phyloP scores from a whole-genome alignment of 2,329 filamentous ascomycete genomes.

The Penicillium sp. region DNA sequence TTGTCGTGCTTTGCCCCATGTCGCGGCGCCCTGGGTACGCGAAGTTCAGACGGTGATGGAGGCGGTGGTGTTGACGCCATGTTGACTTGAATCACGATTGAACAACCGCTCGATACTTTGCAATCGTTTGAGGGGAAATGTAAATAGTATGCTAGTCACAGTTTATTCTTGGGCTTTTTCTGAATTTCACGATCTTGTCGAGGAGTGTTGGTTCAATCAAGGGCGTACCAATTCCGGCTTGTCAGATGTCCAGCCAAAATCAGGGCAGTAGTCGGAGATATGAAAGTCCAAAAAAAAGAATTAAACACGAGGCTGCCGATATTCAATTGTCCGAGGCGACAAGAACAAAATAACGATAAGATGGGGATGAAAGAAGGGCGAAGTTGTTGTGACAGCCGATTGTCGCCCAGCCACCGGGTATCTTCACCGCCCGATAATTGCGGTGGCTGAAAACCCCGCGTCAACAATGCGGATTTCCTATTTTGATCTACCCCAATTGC shows the following conservation, averaged over 20 bases:
- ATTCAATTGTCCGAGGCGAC: slow-evolving; percentile 7
- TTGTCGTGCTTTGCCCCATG: slow-evolving; percentile 47
- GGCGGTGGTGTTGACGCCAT: slow-evolving; percentile 50
- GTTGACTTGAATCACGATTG: slow-evolving; percentile 2
- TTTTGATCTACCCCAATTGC: slow-evolving; percentile 7
- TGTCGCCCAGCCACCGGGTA: slow-evolving; percentile 22
- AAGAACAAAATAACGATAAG: slow-evolving; percentile 7
- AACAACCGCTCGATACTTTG: not conserved
- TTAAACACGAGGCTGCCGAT: not conserved
- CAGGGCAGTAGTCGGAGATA: not conserved
- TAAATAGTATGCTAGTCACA: not conserved
- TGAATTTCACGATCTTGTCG: not conserved
- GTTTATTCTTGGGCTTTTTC: not conserved
- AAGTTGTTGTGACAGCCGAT: slow-evolving; percentile 19
- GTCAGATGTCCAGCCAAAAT: not conserved
- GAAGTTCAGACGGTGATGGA: slow-evolving; percentile 31
- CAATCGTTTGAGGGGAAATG: not conserved
- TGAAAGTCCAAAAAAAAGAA: not conserved
- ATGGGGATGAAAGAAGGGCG: slow-evolving; percentile 18
- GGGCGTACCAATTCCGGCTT: slow-evolving; percentile 6
- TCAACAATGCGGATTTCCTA: slow-evolving; percentile 18
- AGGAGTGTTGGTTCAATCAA: slow-evolving; percentile 12
- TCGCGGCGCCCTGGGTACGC: slow-evolving; percentile 46
- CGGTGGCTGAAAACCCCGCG: slow-evolving; percentile 15
- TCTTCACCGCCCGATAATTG: slow-evolving; percentile 16